Conservation (phyloP, 495 filamentous ascomycete species). For the Astrothelium subdiscretum region DNA sequence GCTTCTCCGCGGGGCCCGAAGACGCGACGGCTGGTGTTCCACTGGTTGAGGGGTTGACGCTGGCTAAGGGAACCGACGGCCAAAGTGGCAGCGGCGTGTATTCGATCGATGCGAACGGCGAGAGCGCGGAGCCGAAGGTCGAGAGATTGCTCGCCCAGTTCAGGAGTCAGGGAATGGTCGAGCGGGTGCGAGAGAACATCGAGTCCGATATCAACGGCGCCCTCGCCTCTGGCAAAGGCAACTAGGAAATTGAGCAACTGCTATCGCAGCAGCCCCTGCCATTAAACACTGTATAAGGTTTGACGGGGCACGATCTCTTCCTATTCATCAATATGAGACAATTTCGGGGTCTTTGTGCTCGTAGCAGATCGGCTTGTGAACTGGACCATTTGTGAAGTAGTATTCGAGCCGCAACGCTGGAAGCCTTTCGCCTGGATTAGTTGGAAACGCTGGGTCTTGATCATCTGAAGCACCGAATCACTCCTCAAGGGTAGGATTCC, state of each 20-base stretch:
- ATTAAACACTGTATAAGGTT: neutral
- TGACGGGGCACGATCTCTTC: neutral
- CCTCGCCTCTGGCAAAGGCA: slow-evolving; percentile 1
- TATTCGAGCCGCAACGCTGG: neutral
- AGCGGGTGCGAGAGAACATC: slow-evolving; percentile 6
- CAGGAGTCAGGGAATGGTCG: slow-evolving; percentile 30
- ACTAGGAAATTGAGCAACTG: neutral
- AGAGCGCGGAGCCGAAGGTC: slow-evolving; percentile 27
- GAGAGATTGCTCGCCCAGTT: slow-evolving; percentile 27
- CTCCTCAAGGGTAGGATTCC: neutral
- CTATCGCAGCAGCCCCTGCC: neutral
- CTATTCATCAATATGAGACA: neutral
- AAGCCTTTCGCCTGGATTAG: neutral
- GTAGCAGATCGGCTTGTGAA: neutral
- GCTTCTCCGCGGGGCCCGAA: neutral
- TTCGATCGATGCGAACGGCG: slow-evolving; percentile 35
- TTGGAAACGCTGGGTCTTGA: neutral
- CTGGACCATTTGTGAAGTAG: neutral
- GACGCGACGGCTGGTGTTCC: slow-evolving; percentile 20
- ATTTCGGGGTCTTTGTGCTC: neutral
- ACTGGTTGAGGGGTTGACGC: slow-evolving; percentile 18
- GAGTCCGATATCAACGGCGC: slow-evolving; percentile 6
- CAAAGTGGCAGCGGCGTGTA: slow-evolving; percentile 41
- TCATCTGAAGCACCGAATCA: neutral
- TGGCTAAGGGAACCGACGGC: slow-evolving; percentile 36